These are phyloP conservation scores for Setaria viridis DNA, from an alignment of 202 grass and related monocot genomes.

Conservation along the genomic window DNA sequence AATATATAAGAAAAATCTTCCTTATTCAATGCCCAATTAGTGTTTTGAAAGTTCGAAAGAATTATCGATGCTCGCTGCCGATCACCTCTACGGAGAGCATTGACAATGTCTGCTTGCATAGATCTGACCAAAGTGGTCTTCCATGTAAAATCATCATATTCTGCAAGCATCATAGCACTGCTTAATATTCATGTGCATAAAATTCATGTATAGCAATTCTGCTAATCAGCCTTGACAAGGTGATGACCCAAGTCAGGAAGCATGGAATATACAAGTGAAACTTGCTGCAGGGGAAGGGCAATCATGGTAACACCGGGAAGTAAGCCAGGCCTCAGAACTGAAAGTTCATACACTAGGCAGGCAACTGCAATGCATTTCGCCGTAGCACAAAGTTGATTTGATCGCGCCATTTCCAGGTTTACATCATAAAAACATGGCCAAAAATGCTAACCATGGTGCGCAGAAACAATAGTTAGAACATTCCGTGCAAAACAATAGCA, in stretches of 20 bases:
- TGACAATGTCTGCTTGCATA: conserved; percentile 68
- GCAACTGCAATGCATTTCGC: background rate
- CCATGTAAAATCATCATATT: conserved; percentile 46
- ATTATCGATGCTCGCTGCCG: conserved; percentile 67
- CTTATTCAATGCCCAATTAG: conserved; percentile 46
- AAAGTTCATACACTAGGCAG: background rate
- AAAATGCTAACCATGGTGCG: background rate
- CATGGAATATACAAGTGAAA: conserved; percentile 3
- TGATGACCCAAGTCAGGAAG: conserved; percentile 17
- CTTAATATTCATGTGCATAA: conserved; percentile 22
- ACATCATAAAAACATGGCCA: background rate
- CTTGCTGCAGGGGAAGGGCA: background rate
- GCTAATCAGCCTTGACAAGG: conserved; percentile 5
- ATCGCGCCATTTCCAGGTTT: background rate
- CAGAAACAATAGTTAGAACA: conserved; percentile 7
- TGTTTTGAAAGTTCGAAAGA: conserved; percentile 65
- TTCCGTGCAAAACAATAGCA: background rate
- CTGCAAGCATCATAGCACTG: conserved; percentile 49
- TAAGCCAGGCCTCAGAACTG: background rate
- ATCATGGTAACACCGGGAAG: background rate
- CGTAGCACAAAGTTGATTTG: background rate
- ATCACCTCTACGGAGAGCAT: conserved; percentile 76
- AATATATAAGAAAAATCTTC: conserved; percentile 80
- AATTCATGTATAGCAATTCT: conserved; percentile 18
- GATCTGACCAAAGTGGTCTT: conserved; percentile 32